A percentile compares a stretch with the other conserved stretches of the same genome.
These are phyloP conservation scores for Leccinum insigne DNA, from an alignment of 1,284 basidiomycete species.

Conservation along the genomic window DNA sequence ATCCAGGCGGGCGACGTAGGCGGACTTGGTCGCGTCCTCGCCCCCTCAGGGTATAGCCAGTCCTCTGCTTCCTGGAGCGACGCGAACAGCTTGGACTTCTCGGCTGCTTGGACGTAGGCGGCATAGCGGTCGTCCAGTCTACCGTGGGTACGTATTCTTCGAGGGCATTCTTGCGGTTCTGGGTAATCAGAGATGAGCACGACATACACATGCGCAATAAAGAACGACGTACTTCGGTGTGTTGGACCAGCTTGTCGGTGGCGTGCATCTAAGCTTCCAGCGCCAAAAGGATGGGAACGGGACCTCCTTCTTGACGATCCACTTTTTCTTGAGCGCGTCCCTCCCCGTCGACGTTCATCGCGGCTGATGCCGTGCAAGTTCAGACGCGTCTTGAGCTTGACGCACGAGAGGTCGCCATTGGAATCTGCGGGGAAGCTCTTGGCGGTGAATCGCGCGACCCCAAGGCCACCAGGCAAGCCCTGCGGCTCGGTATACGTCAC, in stretches of 20 bases:
- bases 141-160: slow-evolving; percentile 94
- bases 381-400: slow-evolving; percentile 89
- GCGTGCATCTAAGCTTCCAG: too few species aligned
- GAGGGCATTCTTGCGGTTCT: slow-evolving; percentile 96
- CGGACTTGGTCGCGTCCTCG: slow-evolving; percentile 89
- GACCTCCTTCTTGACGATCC: slow-evolving; percentile 81
- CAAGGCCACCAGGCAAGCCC: slow-evolving; percentile 72
- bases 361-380: slow-evolving; percentile 78
- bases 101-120: slow-evolving; percentile 65
- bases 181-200: neutral
- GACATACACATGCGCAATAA: neutral
- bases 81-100: slow-evolving; percentile 75
- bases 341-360: slow-evolving; percentile 70
- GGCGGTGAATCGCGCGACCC: slow-evolving; percentile 68
- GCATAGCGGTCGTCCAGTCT: slow-evolving; percentile 90
- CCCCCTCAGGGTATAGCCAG: slow-evolving; percentile 95
- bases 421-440: slow-evolving; percentile 74
- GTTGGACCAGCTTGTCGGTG: too few species aligned
- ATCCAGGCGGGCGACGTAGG: slow-evolving; percentile 81
- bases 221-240: neutral
- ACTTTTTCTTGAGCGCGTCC: slow-evolving; percentile 79
- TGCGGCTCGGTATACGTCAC: slow-evolving; percentile 75
- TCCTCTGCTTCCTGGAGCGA: slow-evolving; percentile 82
- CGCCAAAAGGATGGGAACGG: slow-evolving; percentile 56
- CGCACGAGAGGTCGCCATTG: slow-evolving; percentile 71